phyloP scores from a whole-genome alignment of 2,329 filamentous ascomycete genomes.

The Zasmidium angulare region DNA sequence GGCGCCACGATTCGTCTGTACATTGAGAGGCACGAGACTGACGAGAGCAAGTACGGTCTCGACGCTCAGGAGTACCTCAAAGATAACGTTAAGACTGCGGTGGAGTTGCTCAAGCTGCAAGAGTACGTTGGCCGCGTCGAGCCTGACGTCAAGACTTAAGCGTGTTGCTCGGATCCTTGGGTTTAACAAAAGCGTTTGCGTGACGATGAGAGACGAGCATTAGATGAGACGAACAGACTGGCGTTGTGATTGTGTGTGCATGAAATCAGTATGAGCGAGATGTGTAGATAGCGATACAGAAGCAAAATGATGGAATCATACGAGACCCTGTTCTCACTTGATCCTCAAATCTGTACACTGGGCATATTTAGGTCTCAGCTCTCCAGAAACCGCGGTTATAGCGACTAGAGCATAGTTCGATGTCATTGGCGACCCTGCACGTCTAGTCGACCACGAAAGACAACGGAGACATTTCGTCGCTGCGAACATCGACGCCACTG shows the following conservation, averaged over 20 bases:
- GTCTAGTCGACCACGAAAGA: no score
- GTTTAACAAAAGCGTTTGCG: background rate
- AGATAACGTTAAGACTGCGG: constrained; percentile 82
- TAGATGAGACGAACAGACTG: background rate
- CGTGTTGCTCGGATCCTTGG: background rate
- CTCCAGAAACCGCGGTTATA: no score
- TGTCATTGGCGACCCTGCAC: no score
- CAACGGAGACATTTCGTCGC: no score
- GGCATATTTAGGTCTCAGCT: no score
- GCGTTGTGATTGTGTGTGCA: background rate
- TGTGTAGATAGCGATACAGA: constrained; percentile 20
- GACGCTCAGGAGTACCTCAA: constrained; percentile 93
- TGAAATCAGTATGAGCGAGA: constrained; percentile 2
- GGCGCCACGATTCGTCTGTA: constrained; percentile 96
- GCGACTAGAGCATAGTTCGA: no score
- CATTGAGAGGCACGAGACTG: constrained; percentile 89
- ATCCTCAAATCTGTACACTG: no score
- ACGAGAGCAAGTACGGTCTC: constrained; percentile 72
- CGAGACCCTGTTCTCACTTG: background rate
- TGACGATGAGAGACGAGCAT: constrained; percentile 3
- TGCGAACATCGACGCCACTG: no score
- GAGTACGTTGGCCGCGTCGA: constrained; percentile 89
- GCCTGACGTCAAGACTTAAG: constrained; percentile 93
- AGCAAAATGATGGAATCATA: background rate
- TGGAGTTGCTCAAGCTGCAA: constrained; percentile 85